phyloP scores from a whole-genome alignment of 2,329 filamentous ascomycete genomes.

The Arthrobotrys pseudoclavata region DNA sequence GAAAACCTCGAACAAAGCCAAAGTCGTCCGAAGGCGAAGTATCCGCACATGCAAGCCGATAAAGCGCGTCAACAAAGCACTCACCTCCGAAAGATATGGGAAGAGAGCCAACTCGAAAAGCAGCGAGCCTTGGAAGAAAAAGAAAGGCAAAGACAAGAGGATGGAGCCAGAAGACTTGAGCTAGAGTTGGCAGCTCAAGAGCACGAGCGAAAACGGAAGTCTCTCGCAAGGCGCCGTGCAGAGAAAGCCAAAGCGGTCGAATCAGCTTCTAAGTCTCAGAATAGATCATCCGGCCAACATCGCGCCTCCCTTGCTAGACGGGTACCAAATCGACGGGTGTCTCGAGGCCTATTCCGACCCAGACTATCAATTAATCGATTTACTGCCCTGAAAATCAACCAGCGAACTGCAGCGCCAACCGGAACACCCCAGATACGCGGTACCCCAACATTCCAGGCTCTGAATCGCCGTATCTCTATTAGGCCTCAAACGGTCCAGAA shows the following conservation, averaged over 20 bases:
- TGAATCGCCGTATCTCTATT: constrained; percentile 8
- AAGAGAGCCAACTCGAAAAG: constrained; percentile 31
- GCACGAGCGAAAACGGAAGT: constrained; percentile 31
- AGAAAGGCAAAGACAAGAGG: constrained; percentile 21
- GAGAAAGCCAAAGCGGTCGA: constrained; percentile 3
- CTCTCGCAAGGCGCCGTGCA: constrained; percentile 7
- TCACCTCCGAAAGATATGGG: constrained; percentile 24
- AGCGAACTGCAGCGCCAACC: no score
- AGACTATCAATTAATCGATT: not conserved
- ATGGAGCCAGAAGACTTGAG: not conserved
- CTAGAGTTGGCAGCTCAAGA: not conserved
- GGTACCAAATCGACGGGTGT: not conserved
- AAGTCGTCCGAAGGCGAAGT: constrained; percentile 6
- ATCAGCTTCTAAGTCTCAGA: not conserved
- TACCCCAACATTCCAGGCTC: not conserved
- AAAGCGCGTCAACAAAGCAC: constrained; percentile 29
- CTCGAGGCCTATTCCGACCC: constrained; percentile 1
- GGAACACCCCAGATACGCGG: not conserved
- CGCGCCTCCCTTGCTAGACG: not conserved
- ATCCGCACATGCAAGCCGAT: constrained; percentile 28
- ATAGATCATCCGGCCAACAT: not conserved
- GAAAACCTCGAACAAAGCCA: constrained; percentile 8
- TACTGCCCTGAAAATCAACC: not conserved
- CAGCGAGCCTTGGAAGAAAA: constrained; percentile 20
- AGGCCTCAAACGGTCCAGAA: constrained; percentile 11